phyloP scores from a whole-genome alignment of 2,329 filamentous ascomycete genomes.

The Alternaria sp. region DNA sequence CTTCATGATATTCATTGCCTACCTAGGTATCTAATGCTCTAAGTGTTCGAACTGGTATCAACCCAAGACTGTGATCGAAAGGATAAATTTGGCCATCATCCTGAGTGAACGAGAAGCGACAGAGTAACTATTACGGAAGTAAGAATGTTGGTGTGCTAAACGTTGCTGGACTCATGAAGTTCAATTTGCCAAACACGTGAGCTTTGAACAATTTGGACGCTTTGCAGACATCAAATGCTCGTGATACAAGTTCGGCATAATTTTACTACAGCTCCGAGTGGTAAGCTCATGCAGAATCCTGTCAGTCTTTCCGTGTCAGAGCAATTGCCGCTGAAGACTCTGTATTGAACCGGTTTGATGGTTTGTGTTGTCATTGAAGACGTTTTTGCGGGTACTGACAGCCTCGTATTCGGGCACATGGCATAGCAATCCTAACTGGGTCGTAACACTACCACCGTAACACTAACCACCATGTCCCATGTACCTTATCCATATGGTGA shows the following conservation, averaged over 20 bases:
- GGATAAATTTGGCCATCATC: neutral
- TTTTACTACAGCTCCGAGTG: neutral
- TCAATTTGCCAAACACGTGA: neutral
- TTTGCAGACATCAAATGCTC: neutral
- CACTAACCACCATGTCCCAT: neutral
- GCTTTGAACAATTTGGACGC: neutral
- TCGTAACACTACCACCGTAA: neutral
- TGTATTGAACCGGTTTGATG: neutral
- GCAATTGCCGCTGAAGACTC: neutral
- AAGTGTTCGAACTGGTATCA: too few relatives aligned
- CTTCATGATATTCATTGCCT: too few relatives aligned
- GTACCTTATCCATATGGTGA: neutral
- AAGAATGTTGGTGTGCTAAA: neutral
- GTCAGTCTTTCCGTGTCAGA: neutral
- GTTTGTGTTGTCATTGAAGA: neutral
- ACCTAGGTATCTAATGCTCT: too few relatives aligned
- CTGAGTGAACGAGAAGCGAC: neutral
- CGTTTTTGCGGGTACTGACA: neutral
- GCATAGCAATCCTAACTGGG: neutral
- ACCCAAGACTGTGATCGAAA: neutral
- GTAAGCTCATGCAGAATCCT: neutral
- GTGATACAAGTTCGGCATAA: neutral
- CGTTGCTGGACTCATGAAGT: neutral
- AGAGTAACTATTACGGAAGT: neutral
- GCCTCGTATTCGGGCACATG: neutral